These are phyloP conservation scores for Fusarium mundagurra DNA, from an alignment of 2,329 filamentous ascomycete genomes.

Conservation along the genomic window DNA sequence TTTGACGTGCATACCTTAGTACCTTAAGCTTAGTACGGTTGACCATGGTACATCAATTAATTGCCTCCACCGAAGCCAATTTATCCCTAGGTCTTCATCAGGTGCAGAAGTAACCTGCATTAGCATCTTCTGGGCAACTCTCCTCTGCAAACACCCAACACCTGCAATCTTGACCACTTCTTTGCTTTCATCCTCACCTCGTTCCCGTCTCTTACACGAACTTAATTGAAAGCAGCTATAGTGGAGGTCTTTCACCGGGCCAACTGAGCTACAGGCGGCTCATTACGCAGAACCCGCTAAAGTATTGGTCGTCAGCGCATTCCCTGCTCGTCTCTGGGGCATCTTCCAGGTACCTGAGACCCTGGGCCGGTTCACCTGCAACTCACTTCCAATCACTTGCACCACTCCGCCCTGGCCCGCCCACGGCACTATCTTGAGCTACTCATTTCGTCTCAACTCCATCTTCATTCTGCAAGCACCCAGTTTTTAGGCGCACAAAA, in stretches of 20 bases:
- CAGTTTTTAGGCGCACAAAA: constrained; percentile 41
- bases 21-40: constrained; percentile 1
- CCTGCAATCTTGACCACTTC: neutral
- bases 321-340: constrained; percentile 26
- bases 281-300: constrained; percentile 30
- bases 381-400: constrained; percentile 28
- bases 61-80: constrained; percentile 6
- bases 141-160: neutral
- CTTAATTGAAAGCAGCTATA: constrained; percentile 13
- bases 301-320: constrained; percentile 29
- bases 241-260: constrained; percentile 21
- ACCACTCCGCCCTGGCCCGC: constrained; percentile 33
- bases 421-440: constrained; percentile 37
- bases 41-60: neutral
- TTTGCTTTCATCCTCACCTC: constrained; percentile 1
- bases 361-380: constrained; percentile 15
- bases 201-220: neutral
- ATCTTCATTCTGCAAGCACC: constrained; percentile 43
- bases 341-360: constrained; percentile 33
- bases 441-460: constrained; percentile 45
- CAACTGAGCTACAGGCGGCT: constrained; percentile 16
- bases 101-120: constrained; percentile 4
- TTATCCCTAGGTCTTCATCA: constrained; percentile 21
- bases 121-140: neutral
- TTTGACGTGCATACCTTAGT: constrained; percentile 41